These are phyloP conservation scores for Linum trigynum DNA, from an alignment of 345 rosid species.

Conservation along the genomic window DNA sequence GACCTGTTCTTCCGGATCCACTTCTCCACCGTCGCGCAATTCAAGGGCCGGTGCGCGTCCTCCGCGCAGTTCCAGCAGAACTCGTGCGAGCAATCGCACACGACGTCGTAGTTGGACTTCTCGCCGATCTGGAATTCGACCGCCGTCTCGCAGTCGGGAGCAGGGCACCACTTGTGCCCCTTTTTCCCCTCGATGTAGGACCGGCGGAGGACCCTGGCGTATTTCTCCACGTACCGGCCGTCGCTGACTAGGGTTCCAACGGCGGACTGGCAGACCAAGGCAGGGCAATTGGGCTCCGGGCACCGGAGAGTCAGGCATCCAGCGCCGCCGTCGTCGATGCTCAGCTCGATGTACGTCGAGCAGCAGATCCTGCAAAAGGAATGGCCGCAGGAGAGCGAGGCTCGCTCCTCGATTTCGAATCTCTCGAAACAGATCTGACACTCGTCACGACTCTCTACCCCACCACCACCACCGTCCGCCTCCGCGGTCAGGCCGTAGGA, in stretches of 20 bases:
- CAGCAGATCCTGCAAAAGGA: not conserved
- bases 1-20: constrained; percentile 28
- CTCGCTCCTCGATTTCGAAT: not conserved
- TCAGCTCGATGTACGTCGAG: not conserved
- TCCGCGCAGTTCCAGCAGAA: not conserved
- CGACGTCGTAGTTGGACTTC: not conserved
- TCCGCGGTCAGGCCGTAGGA: not conserved
- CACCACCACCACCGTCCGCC: not conserved
- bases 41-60: constrained; percentile 19
- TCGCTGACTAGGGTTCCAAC: not conserved
- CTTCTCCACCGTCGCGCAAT: constrained; percentile 24
- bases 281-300: not conserved
- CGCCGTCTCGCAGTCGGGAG: not conserved
- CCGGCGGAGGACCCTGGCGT: not conserved
- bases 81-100: not conserved
- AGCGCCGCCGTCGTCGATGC: not conserved
- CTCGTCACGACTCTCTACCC: not conserved
- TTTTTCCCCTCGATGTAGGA: not conserved
- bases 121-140: not conserved
- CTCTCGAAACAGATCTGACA: not conserved
- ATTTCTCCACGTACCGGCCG: not conserved
- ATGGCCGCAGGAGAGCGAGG: not conserved
- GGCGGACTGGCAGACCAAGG: not conserved
- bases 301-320: not conserved
- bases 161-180: not conserved